Evolutionary conservation across 1,139 yeast genomes (phyloP).

Genomic region (Neolecta irregularis): DNA sequence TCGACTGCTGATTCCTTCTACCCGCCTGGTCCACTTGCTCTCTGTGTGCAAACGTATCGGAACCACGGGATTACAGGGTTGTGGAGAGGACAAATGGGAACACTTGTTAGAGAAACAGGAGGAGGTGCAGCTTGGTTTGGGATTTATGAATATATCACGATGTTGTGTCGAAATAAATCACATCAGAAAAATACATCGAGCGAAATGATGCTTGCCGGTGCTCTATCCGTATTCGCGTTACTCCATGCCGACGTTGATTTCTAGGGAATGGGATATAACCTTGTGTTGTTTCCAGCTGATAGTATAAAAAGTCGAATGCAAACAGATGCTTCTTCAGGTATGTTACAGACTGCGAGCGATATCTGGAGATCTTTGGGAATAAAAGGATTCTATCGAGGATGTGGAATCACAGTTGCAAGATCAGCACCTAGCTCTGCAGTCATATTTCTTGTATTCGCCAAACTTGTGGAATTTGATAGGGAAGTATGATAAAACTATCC

Average conservation of each 20-base stretch:
- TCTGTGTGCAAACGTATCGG: slow-evolving; percentile 32
- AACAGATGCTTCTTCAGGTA: slow-evolving; percentile 32
- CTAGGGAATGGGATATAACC: too few relatives aligned
- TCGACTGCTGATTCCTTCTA: slow-evolving; percentile 2
- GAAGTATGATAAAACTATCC: too few relatives aligned
- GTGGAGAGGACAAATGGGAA: slow-evolving; percentile 83
- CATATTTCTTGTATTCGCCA: slow-evolving; percentile 48
- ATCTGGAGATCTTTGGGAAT: slow-evolving; percentile 40
- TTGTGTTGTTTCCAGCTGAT: slow-evolving; percentile 75
- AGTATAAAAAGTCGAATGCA: slow-evolving; percentile 81
- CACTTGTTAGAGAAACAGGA: slow-evolving; percentile 65
- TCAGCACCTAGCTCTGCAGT: slow-evolving; percentile 85
- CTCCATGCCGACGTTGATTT: too few relatives aligned
- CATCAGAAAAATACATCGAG: slow-evolving; percentile 34
- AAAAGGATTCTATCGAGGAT: slow-evolving; percentile 62
- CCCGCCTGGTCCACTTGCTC: slow-evolving; percentile 21
- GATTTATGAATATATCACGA: slow-evolving; percentile 49
- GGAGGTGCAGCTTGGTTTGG: slow-evolving; percentile 96
- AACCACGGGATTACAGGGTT: slow-evolving; percentile 46
- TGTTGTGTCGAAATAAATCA: slow-evolving; percentile 29
- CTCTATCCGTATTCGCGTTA: slow-evolving; percentile 67
- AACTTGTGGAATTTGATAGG: too few relatives aligned
- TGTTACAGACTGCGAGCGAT: slow-evolving; percentile 26
- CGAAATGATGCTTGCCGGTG: slow-evolving; percentile 62
- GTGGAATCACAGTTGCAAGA: slow-evolving; percentile 65